Conservation (phyloP, 805 yeast genomes). For the Candida golubevii region DNA sequence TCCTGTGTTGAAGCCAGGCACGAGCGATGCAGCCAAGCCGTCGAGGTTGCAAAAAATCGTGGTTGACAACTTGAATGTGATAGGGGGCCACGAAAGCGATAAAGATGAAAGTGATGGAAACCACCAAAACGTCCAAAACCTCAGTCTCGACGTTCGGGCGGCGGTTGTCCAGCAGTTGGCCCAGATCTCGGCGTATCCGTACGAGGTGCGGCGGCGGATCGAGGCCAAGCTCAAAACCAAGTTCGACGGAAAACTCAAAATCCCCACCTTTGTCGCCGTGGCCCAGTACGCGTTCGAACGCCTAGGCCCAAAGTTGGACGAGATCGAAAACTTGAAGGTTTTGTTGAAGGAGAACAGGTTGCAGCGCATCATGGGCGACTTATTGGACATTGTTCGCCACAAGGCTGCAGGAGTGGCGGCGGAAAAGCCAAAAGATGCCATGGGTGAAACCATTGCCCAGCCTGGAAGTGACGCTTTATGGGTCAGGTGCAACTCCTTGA, state of each 20-base stretch:
- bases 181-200: constrained; percentile 53
- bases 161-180: constrained; percentile 51
- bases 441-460: too few relatives aligned
- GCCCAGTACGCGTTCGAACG: constrained; percentile 46
- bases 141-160: constrained; percentile 36
- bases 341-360: constrained; percentile 45
- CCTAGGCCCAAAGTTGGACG: constrained; percentile 35
- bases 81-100: constrained; percentile 6
- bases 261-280: constrained; percentile 62
- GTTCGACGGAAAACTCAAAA: constrained; percentile 33
- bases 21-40: constrained; percentile 45
- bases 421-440: background rate
- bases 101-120: too few relatives aligned
- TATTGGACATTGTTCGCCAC: constrained; percentile 49
- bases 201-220: constrained; percentile 55
- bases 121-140: constrained; percentile 4
- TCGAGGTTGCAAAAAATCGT: constrained; percentile 64
- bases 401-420: constrained; percentile 35
- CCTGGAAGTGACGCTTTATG: constrained; percentile 34
- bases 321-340: constrained; percentile 24
- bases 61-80: constrained; percentile 42
- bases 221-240: constrained; percentile 46
- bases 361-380: constrained; percentile 42
- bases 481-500: constrained; percentile 45
- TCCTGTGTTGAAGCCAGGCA: constrained; percentile 62